Evolutionary conservation across 495 filamentous ascomycete genomes (phyloP).

Genomic region (Amniculicola lignicola): DNA sequence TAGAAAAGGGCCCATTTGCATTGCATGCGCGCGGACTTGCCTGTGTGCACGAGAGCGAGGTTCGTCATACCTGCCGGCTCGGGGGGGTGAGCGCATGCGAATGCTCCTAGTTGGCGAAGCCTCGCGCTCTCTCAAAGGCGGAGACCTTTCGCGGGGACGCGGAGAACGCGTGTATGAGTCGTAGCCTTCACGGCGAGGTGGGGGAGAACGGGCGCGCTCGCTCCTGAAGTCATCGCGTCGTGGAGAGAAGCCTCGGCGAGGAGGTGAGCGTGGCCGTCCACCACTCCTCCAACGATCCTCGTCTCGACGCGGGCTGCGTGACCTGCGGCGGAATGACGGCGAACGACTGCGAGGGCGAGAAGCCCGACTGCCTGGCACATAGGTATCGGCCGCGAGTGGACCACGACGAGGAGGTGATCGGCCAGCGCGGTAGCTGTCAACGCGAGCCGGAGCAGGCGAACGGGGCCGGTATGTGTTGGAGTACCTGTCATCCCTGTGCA

Average conservation of each 20-base stretch:
- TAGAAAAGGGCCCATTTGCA: background rate
- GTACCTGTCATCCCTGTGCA: constrained; percentile 31
- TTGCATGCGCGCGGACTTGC: constrained; percentile 11
- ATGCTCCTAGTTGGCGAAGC: constrained; percentile 37
- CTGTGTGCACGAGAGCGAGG: constrained; percentile 30
- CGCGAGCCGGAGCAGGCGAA: constrained; percentile 25
- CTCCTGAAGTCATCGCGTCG: constrained; percentile 33
- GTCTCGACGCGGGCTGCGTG: constrained; percentile 39
- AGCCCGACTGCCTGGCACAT: constrained; percentile 37
- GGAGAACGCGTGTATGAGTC: constrained; percentile 35
- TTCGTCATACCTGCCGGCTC: constrained; percentile 37
- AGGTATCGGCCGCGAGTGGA: constrained; percentile 38
- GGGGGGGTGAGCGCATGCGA: constrained; percentile 37
- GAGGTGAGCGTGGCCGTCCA: constrained; percentile 41
- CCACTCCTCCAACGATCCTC: constrained; percentile 34
- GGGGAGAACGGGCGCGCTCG: constrained; percentile 37
- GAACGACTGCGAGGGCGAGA: constrained; percentile 39
- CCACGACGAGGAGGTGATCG: constrained; percentile 34
- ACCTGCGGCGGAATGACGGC: constrained; percentile 39
- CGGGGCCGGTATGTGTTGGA: constrained; percentile 33
- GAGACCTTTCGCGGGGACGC: constrained; percentile 36
- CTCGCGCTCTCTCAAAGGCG: constrained; percentile 39
- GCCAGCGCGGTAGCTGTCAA: constrained; percentile 42
- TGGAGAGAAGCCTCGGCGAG: constrained; percentile 38
- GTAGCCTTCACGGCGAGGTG: constrained; percentile 17